Percentiles rank a stretch among this genome's conserved stretches.
Evolutionary conservation across 1,284 basidiomycete genomes (phyloP).

Genomic region (Inonotus hispidus): DNA sequence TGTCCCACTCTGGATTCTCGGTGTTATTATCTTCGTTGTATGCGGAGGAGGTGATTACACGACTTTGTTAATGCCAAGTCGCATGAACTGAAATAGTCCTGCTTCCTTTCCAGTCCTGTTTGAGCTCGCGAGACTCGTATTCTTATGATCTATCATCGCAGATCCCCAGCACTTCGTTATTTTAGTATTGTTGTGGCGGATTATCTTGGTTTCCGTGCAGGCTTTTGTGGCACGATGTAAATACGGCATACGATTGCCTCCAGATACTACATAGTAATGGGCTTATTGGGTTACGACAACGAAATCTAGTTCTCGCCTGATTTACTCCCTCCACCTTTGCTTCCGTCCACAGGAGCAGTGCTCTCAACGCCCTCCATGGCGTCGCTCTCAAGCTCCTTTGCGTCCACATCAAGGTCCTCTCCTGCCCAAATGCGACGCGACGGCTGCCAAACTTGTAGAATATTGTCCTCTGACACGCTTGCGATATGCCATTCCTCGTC

Average conservation of each 20-base stretch:
- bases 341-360: constrained; percentile 22
- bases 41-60: constrained; percentile 57
- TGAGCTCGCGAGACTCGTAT: constrained; percentile 59
- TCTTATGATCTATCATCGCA: constrained; percentile 40
- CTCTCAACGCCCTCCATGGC: constrained; percentile 70
- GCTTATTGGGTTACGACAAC: background rate
- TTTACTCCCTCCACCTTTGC: background rate
- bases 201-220: background rate
- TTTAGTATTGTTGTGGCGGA: background rate
- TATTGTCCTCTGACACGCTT: constrained; percentile 81
- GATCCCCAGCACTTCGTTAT: background rate
- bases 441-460: constrained; percentile 86
- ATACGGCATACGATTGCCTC: background rate
- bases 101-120: constrained; percentile 51
- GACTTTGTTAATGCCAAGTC: constrained; percentile 25
- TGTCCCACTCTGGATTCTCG: constrained; percentile 64
- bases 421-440: constrained; percentile 84
- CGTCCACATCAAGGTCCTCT: constrained; percentile 72
- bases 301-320: background rate
- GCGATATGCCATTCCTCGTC: constrained; percentile 73
- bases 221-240: background rate
- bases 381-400: constrained; percentile 70
- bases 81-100: background rate
- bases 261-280: background rate
- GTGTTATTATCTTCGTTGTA: constrained; percentile 63